These are phyloP conservation scores for Mucor lusitanicus DNA, from an alignment of 371 early-diverging fungal species.

Conservation along the genomic window DNA sequence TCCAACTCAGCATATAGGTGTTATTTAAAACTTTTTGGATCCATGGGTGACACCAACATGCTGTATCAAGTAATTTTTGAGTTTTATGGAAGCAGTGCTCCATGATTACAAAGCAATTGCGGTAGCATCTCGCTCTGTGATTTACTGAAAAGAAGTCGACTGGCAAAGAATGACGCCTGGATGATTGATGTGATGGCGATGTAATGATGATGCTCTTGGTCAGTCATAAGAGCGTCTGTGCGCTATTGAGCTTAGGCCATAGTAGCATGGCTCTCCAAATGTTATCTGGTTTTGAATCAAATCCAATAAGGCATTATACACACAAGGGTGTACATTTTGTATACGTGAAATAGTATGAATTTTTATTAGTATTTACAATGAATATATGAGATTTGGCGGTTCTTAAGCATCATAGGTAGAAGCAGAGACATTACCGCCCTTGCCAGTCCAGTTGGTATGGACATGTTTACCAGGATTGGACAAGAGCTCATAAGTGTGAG, in stretches of 20 bases:
- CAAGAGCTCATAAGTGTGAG: conserved; percentile 94
- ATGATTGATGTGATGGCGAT: neutral
- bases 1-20: neutral
- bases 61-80: neutral
- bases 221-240: no score
- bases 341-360: neutral
- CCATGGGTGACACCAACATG: neutral
- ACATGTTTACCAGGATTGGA: conserved; percentile 75
- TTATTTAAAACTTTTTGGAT: neutral
- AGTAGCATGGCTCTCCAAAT: no score
- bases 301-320: no score
- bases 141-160: neutral
- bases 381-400: neutral
- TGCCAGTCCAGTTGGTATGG: conserved; percentile 98
- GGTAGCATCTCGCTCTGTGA: neutral
- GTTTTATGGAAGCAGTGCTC: neutral
- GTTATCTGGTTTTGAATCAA: neutral
- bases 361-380: neutral
- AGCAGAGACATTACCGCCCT: conserved; percentile 77
- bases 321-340: no score
- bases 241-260: no score
- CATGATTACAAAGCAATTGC: neutral
- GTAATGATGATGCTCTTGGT: neutral
- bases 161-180: neutral
- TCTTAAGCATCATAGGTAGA: conserved; percentile 49